Evolutionary conservation across 2,329 filamentous ascomycete species (phyloP).

Genomic region (Didymosphaeria variabile): DNA sequence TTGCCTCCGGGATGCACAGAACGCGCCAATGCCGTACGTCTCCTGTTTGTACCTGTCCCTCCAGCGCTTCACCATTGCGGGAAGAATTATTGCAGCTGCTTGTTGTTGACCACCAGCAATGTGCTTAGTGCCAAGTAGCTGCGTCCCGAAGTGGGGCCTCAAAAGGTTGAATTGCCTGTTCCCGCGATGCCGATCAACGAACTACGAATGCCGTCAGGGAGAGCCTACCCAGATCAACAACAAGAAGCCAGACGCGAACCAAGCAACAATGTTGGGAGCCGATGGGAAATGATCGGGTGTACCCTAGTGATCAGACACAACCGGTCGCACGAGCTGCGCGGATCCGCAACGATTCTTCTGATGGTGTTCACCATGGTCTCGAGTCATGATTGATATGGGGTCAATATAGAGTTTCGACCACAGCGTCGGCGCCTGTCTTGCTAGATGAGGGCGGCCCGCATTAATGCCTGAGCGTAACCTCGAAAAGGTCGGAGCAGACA

Average conservation of each 20-base stretch:
- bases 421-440: not conserved
- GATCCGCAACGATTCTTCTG: not conserved
- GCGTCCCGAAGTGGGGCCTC: not conserved
- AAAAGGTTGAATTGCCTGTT: not conserved
- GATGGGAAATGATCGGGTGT: not conserved
- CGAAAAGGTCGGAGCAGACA: not conserved
- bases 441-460: not conserved
- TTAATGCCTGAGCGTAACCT: not conserved
- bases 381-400: not conserved
- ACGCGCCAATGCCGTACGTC: not conserved
- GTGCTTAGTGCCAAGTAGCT: not conserved
- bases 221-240: not conserved
- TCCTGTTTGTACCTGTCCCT: not conserved
- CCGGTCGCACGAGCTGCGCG: not conserved
- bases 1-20: not conserved
- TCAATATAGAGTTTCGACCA: not conserved
- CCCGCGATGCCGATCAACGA: not conserved
- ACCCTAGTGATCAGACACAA: not conserved
- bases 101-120: not conserved
- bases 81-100: not conserved
- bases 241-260: not conserved
- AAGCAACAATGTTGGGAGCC: not conserved
- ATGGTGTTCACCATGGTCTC: not conserved
- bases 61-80: not conserved
- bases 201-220: not conserved